Percentiles rank a stretch among this genome's conserved stretches.
These are phyloP conservation scores for Aspergillus flavus DNA, from an alignment of 2,329 filamentous ascomycete genomes.

Conservation along the genomic window DNA sequence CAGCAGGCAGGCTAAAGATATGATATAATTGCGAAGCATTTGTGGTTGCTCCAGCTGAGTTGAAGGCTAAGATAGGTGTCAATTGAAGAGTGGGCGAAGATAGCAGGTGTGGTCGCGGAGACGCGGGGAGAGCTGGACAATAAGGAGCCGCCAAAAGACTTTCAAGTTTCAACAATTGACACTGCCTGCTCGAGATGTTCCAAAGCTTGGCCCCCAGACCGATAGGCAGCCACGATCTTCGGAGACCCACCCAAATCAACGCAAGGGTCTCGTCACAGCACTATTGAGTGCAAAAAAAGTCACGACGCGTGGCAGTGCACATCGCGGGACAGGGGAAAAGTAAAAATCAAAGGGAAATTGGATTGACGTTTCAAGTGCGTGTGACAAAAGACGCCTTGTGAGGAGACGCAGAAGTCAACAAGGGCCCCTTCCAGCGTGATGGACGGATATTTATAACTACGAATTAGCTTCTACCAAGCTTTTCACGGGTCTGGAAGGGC, in stretches of 20 bases:
- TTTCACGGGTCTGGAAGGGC: background rate
- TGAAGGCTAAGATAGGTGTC: background rate
- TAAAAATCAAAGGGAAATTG: background rate
- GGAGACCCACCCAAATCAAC: background rate
- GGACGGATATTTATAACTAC: background rate
- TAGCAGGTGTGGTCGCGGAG: background rate
- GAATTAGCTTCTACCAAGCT: slow-evolving; percentile 4
- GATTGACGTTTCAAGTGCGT: background rate
- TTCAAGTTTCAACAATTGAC: no score
- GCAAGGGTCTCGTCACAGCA: background rate
- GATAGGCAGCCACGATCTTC: slow-evolving; percentile 1
- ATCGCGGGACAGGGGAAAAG: background rate
- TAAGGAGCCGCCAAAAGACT: background rate
- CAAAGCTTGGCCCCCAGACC: background rate
- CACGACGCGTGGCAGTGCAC: background rate
- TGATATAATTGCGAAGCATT: background rate
- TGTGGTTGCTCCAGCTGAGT: background rate
- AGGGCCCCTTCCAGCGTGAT: background rate
- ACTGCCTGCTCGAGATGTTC: background rate
- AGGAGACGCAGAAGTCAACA: background rate
- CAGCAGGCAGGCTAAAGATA: slow-evolving; percentile 12
- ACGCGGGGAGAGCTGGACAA: background rate
- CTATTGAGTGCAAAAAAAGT: background rate
- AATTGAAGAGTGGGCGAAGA: background rate
- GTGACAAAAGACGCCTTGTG: background rate